Evolutionary conservation across 805 yeast genomes (phyloP), one percentile per base, ranked within the genome.

Genomic region (Ogataea trehaloabstinens): DNA sequence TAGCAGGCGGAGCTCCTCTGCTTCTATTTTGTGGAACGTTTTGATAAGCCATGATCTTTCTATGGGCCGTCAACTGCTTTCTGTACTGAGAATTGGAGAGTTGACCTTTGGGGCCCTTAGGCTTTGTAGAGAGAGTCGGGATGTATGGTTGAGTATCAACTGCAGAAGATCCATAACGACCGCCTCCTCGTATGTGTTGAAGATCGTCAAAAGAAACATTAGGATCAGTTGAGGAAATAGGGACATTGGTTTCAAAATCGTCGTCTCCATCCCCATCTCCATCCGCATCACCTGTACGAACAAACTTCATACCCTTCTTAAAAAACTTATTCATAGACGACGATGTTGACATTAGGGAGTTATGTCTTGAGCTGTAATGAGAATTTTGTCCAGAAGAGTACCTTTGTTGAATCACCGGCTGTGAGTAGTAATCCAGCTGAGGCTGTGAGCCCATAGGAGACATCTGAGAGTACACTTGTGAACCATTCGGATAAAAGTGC

Each of bases 81-180:
- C 95, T 67, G 56, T 85, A 85, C 45, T 81, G 81, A 5, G 77
- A 67, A 48, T 75, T 81, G 37, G 71, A 71, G 48, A 67, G 53
- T 34, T 62, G 66, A 19, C 60, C 48, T 3, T 52, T 55, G 16
- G 60, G 44, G 33, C 56, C 50, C 37, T 40, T 28, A 41, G 58
- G 45, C 47, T 51, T 44, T 0, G 73, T 61, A 4, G 75, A 67
- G 3, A 85, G 38, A 0, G 88, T 83, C 5, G 95, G 95, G 28
- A 85, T 84, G 45, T 82, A 78, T 6, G 93, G 90, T 0, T 87
- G 72, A 0, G 90, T 72, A 45, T 82, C 87, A 28, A 56, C 35
- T 30, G 63, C 44, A 35, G 70, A 65, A 15, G 72, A 65, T 3
- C 82, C 82, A 53, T 82, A 82, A 22, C 86, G 75, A 4, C 85